Percentiles rank a stretch among this genome's conserved stretches.
phyloP scores from a whole-genome alignment of 495 filamentous ascomycete genomes.

The Chlorociboria aeruginascens region DNA sequence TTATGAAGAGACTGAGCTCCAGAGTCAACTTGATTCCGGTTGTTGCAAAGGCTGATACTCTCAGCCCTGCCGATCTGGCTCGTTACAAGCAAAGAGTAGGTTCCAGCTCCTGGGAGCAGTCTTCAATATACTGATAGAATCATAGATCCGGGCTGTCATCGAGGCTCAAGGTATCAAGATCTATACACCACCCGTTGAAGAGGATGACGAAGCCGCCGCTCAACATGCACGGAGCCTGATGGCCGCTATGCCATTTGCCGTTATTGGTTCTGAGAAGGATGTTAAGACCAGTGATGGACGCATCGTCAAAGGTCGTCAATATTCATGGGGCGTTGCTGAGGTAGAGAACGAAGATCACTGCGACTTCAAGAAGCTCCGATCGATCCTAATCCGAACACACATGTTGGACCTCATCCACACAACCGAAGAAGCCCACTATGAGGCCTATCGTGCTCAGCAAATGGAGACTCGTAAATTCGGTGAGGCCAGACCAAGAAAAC shows the following conservation, averaged over 20 bases:
- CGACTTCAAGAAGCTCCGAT: constrained; percentile 99
- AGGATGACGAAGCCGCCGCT: constrained; percentile 92
- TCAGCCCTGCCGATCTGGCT: constrained; percentile 81
- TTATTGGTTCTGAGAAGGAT: constrained; percentile 98
- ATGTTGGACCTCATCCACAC: constrained; percentile 99
- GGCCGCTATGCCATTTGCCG: constrained; percentile 95
- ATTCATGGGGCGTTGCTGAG: constrained; percentile 97
- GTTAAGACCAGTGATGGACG: constrained; percentile 92
- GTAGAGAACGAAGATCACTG: constrained; percentile 99
- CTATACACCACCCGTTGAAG: constrained; percentile 92
- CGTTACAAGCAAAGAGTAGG: constrained; percentile 86
- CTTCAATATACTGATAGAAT: neutral
- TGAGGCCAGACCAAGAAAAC: constrained; percentile 89
- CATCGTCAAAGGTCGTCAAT: constrained; percentile 96
- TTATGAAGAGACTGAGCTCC: constrained; percentile 97
- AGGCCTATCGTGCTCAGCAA: constrained; percentile 95
- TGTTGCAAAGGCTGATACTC: constrained; percentile 94
- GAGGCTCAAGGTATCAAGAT: constrained; percentile 99
- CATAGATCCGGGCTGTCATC: constrained; percentile 82
- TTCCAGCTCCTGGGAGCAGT: neutral
- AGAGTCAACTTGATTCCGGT: constrained; percentile 97
- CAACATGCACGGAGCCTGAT: constrained; percentile 88
- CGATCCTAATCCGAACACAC: constrained; percentile 98
- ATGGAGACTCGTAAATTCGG: constrained; percentile 99
- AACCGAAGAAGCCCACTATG: constrained; percentile 97